Evolutionary conservation across 192 early-diverging fungal species (phyloP).

Genomic region (Backusella parvicylindrica): DNA sequence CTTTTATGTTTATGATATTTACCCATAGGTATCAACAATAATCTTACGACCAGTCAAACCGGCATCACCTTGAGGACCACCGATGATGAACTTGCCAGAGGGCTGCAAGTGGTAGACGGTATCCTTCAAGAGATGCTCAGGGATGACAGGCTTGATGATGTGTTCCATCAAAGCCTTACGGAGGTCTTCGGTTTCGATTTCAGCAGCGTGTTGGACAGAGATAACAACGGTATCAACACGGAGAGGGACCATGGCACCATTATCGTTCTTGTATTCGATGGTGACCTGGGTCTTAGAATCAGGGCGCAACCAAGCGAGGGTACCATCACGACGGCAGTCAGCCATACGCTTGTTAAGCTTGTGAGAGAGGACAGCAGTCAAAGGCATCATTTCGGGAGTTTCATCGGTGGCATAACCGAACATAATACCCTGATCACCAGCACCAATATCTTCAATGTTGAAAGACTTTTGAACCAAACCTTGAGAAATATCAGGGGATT

Average conservation of each 20-base stretch:
- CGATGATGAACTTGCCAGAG: conserved; percentile 98
- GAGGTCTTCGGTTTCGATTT: conserved; percentile 83
- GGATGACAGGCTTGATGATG: conserved; percentile 91
- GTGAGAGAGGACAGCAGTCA: conserved; percentile 93
- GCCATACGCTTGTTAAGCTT: conserved; percentile 96
- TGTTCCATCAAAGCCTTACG: conserved; percentile 87
- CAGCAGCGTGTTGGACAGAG: conserved; percentile 94
- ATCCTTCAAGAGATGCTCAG: conserved; percentile 84
- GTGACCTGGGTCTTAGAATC: conserved; percentile 99
- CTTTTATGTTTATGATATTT: background rate
- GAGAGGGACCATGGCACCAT: conserved; percentile 91
- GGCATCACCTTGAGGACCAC: conserved; percentile 99
- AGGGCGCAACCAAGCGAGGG: conserved; percentile 90
- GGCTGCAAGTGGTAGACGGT: conserved; percentile 98
- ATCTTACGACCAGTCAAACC: conserved; percentile 85
- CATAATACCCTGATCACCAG: conserved; percentile 98
- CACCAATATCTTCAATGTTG: conserved; percentile 95
- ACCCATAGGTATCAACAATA: conserved; percentile 37
- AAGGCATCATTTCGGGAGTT: conserved; percentile 98
- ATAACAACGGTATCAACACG: conserved; percentile 97
- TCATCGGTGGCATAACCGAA: conserved; percentile 98
- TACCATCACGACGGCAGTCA: conserved; percentile 91
- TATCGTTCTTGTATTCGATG: conserved; percentile 95
- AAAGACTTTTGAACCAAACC: conserved; percentile 92
- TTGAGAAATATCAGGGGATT: conserved; percentile 99